Evolutionary conservation across 345 rosid genomes (phyloP).

Genomic region (Hypericum androsaemum): DNA sequence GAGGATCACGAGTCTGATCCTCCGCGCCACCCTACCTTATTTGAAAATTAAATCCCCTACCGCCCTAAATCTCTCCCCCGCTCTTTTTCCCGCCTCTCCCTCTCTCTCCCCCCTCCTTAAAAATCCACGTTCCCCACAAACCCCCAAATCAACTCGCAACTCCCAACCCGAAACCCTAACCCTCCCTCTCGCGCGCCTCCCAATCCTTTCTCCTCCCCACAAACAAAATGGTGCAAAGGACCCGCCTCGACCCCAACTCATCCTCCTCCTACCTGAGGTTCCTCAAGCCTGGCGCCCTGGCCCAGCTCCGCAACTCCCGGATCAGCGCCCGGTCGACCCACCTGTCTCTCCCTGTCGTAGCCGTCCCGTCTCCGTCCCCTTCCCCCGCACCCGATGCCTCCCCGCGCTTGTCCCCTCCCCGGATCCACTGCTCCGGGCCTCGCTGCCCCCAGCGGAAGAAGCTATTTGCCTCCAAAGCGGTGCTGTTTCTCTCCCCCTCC

Average conservation of each 20-base stretch:
- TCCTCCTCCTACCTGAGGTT: conserved; percentile 28
- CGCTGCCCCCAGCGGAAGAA: conserved; percentile 44
- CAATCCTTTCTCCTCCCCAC: too few relatives aligned
- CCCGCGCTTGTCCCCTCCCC: conserved; percentile 20
- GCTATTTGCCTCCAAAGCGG: conserved; percentile 27
- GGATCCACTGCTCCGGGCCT: conserved; percentile 19
- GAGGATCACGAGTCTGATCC: too few relatives aligned
- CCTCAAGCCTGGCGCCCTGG: conserved; percentile 47
- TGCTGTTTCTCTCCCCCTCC: conserved; percentile 20
- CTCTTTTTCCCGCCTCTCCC: too few relatives aligned
- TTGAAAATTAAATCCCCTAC: too few relatives aligned
- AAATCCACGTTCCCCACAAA: too few relatives aligned
- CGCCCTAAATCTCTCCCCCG: too few relatives aligned
- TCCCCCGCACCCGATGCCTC: conserved; percentile 8
- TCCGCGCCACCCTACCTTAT: too few relatives aligned
- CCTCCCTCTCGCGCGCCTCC: too few relatives aligned
- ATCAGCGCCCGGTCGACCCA: conserved; percentile 36
- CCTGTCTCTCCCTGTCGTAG: conserved; percentile 17
- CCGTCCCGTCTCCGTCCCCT: conserved; percentile 3
- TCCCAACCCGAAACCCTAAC: too few relatives aligned
- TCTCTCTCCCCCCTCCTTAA: too few relatives aligned
- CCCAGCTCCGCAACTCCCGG: conserved; percentile 38
- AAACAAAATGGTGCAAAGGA: conserved; percentile 20
- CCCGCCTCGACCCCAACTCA: conserved; percentile 6
- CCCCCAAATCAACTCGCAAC: too few relatives aligned